phyloP scores from a whole-genome alignment of 1,284 basidiomycete genomes.

The Microbotryum lychnidis-dioicae region DNA sequence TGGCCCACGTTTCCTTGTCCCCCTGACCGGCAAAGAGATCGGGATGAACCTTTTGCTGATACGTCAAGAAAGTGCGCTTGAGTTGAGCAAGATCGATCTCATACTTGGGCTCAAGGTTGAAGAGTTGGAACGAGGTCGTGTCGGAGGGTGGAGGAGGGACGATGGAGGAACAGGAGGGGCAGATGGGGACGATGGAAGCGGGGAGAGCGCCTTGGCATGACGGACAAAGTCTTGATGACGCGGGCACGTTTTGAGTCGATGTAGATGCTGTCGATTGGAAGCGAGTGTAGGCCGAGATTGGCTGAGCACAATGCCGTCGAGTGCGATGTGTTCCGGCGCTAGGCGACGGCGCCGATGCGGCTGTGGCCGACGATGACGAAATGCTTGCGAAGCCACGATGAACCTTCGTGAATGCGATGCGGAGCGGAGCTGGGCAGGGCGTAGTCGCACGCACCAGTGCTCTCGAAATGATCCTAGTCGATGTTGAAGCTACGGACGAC shows the following conservation, averaged over 20 bases:
- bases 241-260: background rate
- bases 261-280: background rate
- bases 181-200: constrained; percentile 55
- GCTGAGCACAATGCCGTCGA: background rate
- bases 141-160: constrained; percentile 49
- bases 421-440: too few relatives aligned
- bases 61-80: constrained; percentile 54
- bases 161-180: constrained; percentile 58
- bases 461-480: too few relatives aligned
- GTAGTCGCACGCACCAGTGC: too few relatives aligned
- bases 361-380: too few relatives aligned
- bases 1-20: constrained; percentile 52
- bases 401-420: too few relatives aligned
- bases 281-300: background rate
- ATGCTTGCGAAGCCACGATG: too few relatives aligned
- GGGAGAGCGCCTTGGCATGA: constrained; percentile 54
- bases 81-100: constrained; percentile 58
- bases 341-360: background rate
- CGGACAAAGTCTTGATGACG: constrained; percentile 45
- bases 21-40: constrained; percentile 64
- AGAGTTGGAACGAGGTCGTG: constrained; percentile 45
- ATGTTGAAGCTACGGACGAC: too few relatives aligned
- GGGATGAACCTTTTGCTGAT: constrained; percentile 69
- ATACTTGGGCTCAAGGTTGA: constrained; percentile 52
- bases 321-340: background rate